These are phyloP conservation scores for Cutaneotrichosporon cavernicola DNA, from an alignment of 1,284 basidiomycete species.

Conservation along the genomic window DNA sequence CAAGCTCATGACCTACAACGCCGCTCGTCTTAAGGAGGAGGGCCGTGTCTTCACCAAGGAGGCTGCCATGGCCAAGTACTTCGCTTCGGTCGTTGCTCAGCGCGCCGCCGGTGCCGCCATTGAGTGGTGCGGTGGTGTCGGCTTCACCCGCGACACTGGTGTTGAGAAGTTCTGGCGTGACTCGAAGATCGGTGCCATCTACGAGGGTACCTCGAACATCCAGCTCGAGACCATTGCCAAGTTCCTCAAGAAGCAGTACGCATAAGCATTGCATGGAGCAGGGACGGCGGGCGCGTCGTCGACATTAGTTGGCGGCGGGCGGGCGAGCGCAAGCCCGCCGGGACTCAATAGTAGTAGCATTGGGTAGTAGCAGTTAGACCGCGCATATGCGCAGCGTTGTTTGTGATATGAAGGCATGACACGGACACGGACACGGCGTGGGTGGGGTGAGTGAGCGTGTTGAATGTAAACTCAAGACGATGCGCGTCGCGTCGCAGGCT, in stretches of 20 bases:
- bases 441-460: background rate
- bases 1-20: conserved; percentile 93
- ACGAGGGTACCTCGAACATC: conserved; percentile 95
- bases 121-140: conserved; percentile 95
- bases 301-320: background rate
- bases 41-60: conserved; percentile 83
- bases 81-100: conserved; percentile 84
- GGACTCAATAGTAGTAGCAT: conserved; percentile 6
- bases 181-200: conserved; percentile 92
- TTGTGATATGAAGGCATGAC: conserved; percentile 13
- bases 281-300: background rate
- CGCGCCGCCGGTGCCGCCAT: conserved; percentile 83
- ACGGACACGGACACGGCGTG: background rate
- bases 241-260: conserved; percentile 59
- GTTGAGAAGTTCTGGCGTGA: conserved; percentile 95
- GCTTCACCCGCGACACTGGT: conserved; percentile 90
- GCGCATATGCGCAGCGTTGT: conserved; percentile 10
- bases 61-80: conserved; percentile 96
- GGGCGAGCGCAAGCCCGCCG: background rate
- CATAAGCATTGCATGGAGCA: conserved; percentile 19
- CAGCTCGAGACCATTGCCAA: conserved; percentile 96
- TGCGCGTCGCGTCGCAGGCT: no score
- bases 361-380: conserved; percentile 3
- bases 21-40: conserved; percentile 84
- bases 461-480: no score